Evolutionary conservation across 345 rosid species (phyloP).

Genomic region (Populus alba): DNA sequence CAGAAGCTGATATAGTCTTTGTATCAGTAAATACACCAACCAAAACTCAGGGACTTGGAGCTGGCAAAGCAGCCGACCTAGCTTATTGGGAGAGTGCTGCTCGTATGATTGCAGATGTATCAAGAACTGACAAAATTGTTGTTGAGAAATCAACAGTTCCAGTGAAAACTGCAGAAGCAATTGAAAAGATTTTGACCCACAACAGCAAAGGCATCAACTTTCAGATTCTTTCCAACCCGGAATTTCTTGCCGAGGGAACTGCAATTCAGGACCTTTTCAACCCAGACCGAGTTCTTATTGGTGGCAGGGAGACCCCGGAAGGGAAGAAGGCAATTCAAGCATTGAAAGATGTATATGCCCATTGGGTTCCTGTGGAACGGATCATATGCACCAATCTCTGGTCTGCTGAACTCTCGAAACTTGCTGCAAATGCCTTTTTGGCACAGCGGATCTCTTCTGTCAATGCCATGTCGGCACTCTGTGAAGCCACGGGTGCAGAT

Average conservation of each 20-base stretch:
- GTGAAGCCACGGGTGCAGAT: slow-evolving; percentile 30
- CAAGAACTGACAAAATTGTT: slow-evolving; percentile 30
- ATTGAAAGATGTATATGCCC: slow-evolving; percentile 30
- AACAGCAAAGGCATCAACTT: slow-evolving; percentile 32
- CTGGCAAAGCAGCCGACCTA: slow-evolving; percentile 33
- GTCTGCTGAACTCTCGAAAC: slow-evolving; percentile 35
- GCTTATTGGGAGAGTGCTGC: slow-evolving; percentile 37
- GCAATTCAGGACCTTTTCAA: slow-evolving; percentile 30
- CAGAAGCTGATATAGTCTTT: slow-evolving; percentile 29
- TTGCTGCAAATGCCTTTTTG: slow-evolving; percentile 33
- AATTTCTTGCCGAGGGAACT: slow-evolving; percentile 36
- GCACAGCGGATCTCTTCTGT: slow-evolving; percentile 29
- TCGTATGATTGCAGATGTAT: slow-evolving; percentile 34
- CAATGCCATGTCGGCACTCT: slow-evolving; percentile 28
- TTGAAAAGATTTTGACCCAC: slow-evolving; percentile 29
- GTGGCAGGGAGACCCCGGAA: slow-evolving; percentile 29
- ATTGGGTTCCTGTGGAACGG: slow-evolving; percentile 30
- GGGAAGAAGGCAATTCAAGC: slow-evolving; percentile 24
- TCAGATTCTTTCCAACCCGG: slow-evolving; percentile 32
- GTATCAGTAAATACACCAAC: slow-evolving; percentile 35
- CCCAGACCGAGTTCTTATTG: slow-evolving; percentile 32
- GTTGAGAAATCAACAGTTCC: slow-evolving; percentile 35
- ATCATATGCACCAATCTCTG: slow-evolving; percentile 33
- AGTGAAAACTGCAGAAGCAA: slow-evolving; percentile 33
- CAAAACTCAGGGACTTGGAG: slow-evolving; percentile 32